Percentiles rank a stretch among this genome's conserved stretches.
Evolutionary conservation across 345 rosid genomes (phyloP).

Genomic region (Erysimum cheiranthoides): DNA sequence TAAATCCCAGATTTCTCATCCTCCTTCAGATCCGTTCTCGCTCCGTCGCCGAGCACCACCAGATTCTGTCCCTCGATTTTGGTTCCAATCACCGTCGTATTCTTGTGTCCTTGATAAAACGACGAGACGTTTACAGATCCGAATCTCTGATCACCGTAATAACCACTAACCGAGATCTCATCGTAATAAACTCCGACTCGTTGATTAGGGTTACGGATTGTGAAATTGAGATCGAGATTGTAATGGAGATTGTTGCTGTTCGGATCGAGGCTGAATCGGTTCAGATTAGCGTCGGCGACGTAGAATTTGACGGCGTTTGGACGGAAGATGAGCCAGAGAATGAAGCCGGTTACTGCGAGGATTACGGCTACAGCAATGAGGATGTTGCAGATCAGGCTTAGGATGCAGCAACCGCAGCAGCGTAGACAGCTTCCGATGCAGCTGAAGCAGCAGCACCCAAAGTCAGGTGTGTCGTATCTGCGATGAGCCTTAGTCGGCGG

Average conservation of each 20-base stretch:
- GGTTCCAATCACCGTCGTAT: constrained; percentile 53
- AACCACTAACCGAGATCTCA: constrained; percentile 50
- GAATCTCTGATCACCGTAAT: constrained; percentile 55
- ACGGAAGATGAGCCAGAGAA: constrained; percentile 70
- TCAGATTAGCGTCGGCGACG: constrained; percentile 53
- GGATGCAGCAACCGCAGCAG: constrained; percentile 64
- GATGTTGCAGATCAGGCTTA: constrained; percentile 57
- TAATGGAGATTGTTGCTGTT: constrained; percentile 49
- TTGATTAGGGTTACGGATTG: constrained; percentile 68
- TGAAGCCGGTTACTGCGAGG: constrained; percentile 49
- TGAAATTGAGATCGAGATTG: constrained; percentile 57
- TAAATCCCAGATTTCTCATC: constrained; percentile 54
- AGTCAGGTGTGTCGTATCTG: constrained; percentile 48
- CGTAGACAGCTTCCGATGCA: constrained; percentile 54
- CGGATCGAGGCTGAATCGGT: constrained; percentile 49
- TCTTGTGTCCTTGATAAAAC: constrained; percentile 81
- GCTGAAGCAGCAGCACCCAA: constrained; percentile 54
- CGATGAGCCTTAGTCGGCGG: constrained; percentile 50
- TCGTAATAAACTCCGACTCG: constrained; percentile 62
- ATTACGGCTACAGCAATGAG: constrained; percentile 47
- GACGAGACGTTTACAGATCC: constrained; percentile 38
- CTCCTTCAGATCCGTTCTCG: constrained; percentile 29
- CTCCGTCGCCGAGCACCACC: constrained; percentile 47
- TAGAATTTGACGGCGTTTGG: constrained; percentile 63
- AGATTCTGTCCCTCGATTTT: constrained; percentile 49